Conservation (phyloP, 129 eudicot genomes). For the Kitagawia praeruptora region DNA sequence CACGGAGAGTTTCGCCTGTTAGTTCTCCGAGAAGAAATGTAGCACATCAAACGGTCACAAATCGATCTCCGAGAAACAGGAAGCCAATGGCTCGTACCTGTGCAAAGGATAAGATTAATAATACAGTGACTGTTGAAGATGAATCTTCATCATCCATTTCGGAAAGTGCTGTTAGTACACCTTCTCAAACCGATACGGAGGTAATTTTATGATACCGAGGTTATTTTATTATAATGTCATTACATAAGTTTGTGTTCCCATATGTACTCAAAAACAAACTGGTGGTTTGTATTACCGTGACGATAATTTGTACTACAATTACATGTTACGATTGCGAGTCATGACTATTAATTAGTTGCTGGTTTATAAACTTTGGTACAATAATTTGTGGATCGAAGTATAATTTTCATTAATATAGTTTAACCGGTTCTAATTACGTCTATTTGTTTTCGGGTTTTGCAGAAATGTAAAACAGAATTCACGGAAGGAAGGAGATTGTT, state of each 20-base stretch:
- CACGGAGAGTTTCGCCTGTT: slow-evolving; percentile 30
- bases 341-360: background rate
- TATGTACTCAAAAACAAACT: background rate
- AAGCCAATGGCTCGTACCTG: slow-evolving; percentile 25
- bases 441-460: background rate
- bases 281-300: background rate
- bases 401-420: background rate
- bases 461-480: slow-evolving; percentile 44
- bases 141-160: slow-evolving; percentile 56
- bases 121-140: slow-evolving; percentile 27
- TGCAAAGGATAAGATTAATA: slow-evolving; percentile 24
- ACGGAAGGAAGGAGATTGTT: slow-evolving; percentile 53
- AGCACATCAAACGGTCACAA: slow-evolving; percentile 28
- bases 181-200: slow-evolving; percentile 55
- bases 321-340: background rate
- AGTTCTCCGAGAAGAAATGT: slow-evolving; percentile 55
- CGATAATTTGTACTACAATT: background rate
- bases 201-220: slow-evolving; percentile 56
- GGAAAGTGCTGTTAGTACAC: slow-evolving; percentile 43
- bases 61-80: slow-evolving; percentile 36
- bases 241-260: background rate
- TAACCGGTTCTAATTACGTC: background rate
- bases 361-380: background rate
- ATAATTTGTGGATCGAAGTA: background rate
- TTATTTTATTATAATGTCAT: slow-evolving; percentile 7